A percentile compares a stretch with the other conserved stretches of the same genome.
These are phyloP conservation scores for Tirmania nivea DNA, from an alignment of 495 filamentous ascomycete genomes.

Conservation along the genomic window DNA sequence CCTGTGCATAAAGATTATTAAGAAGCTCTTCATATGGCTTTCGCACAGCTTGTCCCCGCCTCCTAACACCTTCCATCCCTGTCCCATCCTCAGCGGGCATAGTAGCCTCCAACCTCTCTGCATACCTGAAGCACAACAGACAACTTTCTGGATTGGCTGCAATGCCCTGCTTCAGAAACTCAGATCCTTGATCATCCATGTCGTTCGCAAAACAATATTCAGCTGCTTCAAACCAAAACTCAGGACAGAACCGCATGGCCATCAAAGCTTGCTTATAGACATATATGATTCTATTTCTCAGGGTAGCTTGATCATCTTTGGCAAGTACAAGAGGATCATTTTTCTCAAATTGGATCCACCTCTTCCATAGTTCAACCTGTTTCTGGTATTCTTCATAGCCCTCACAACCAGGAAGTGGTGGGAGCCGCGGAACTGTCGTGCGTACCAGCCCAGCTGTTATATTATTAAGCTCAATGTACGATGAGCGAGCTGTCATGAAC, in stretches of 20 bases:
- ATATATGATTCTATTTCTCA: conserved; percentile 58
- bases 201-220: conserved; percentile 77
- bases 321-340: conserved; percentile 68
- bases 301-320: conserved; percentile 50
- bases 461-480: conserved; percentile 61
- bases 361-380: conserved; percentile 80
- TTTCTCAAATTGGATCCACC: conserved; percentile 88
- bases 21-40: conserved; percentile 66
- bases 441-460: conserved; percentile 58
- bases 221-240: conserved; percentile 86
- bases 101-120: conserved; percentile 58
- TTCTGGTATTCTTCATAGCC: conserved; percentile 66
- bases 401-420: conserved; percentile 65
- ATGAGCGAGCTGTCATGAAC: conserved; percentile 83
- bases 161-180: conserved; percentile 60
- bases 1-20: conserved; percentile 61
- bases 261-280: conserved; percentile 88
- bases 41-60: conserved; percentile 50
- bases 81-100: conserved; percentile 42
- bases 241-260: conserved; percentile 80
- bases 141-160: conserved; percentile 85
- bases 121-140: conserved; percentile 67
- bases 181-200: conserved; percentile 34
- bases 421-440: conserved; percentile 55
- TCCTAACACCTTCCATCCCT: conserved; percentile 42